Conservation (phyloP, 768 basidiomycete species). For the Russula olivacea region DNA sequence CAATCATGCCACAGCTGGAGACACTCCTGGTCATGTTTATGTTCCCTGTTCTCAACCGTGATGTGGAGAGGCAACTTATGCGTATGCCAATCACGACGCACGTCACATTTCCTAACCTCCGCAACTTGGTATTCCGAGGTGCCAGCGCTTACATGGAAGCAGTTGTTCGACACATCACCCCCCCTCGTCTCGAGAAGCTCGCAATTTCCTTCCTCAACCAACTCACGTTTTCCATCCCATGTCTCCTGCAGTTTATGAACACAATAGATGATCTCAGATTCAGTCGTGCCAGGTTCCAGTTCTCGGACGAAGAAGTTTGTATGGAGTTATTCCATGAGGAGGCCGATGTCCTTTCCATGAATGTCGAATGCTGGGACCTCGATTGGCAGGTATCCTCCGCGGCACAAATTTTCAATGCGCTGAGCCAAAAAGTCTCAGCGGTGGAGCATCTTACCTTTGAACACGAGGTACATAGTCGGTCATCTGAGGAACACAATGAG, state of each 20-base stretch:
- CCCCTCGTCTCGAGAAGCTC: background rate
- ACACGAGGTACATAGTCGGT: background rate
- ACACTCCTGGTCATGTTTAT: fast-evolving
- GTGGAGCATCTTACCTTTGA: background rate
- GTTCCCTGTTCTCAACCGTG: background rate
- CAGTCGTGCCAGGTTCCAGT: background rate
- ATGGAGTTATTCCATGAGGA: background rate
- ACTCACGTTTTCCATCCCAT: background rate
- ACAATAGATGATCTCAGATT: background rate
- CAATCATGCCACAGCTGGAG: background rate
- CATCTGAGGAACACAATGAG: background rate
- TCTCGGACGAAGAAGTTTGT: background rate
- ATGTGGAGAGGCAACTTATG: background rate
- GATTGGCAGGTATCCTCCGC: background rate
- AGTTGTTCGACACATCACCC: background rate
- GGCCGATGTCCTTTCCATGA: background rate
- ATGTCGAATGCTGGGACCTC: background rate
- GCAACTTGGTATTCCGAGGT: background rate
- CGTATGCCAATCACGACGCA: background rate
- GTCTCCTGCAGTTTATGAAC: background rate
- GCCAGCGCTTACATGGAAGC: background rate
- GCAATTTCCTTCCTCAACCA: background rate
- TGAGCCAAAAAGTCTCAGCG: background rate
- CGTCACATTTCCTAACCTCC: background rate
- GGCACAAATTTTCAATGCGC: background rate